These are phyloP conservation scores for Panicum hallii DNA, from an alignment of 202 grass and related monocot species.

Conservation along the genomic window DNA sequence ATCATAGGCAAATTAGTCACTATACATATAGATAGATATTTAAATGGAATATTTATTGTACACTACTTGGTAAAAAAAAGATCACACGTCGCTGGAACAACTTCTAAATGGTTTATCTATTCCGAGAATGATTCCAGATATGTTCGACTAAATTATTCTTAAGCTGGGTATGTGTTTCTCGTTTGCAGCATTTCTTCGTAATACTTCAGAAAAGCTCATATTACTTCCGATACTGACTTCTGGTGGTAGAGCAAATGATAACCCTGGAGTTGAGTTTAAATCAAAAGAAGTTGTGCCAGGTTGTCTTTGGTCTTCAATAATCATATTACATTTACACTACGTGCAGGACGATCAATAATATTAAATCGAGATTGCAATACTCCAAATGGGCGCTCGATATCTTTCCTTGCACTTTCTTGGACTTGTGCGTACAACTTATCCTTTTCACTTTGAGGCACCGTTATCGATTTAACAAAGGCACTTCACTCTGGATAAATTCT, in stretches of 20 bases:
- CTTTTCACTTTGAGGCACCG: background rate
- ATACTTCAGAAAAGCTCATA: background rate
- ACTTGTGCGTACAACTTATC: background rate
- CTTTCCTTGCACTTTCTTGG: background rate
- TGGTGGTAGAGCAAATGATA: background rate
- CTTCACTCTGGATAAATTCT: too few relatives aligned
- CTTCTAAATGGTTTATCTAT: background rate
- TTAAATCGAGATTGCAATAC: background rate
- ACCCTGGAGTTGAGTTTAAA: background rate
- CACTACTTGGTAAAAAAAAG: too few relatives aligned
- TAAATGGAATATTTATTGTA: too few relatives aligned
- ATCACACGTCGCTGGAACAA: too few relatives aligned
- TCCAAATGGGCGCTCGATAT: background rate
- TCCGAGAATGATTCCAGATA: background rate
- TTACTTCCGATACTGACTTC: background rate
- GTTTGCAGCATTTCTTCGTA: background rate
- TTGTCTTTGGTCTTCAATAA: background rate
- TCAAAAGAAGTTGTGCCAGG: background rate
- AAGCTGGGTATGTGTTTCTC: background rate
- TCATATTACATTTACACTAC: background rate
- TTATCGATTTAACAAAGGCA: background rate
- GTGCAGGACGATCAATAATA: too few relatives aligned
- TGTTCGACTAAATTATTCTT: background rate
- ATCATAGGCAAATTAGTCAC: too few relatives aligned
- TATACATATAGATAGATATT: too few relatives aligned